Evolutionary conservation across 1,284 basidiomycete genomes (phyloP), one percentile per base, ranked within the genome.

Genomic region (Pseudozyma tsukubaensis): DNA sequence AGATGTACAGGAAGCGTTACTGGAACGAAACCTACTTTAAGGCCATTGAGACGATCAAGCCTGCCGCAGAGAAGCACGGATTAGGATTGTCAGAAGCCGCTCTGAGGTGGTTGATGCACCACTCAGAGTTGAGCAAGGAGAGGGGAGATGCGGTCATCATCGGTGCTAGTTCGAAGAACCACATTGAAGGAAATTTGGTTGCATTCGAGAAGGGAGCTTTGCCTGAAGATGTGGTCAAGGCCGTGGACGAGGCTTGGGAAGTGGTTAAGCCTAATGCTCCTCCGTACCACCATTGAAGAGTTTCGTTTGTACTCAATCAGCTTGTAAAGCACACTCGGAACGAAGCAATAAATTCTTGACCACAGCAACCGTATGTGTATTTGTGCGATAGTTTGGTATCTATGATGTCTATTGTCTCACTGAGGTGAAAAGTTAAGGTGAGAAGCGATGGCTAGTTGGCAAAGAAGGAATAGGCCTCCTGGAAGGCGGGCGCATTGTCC

Each of bases 1-100:
- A 71, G 34, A 67, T 70, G 65, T 80, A 80, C 58, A 45, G 75
- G 4, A 58, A 63, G 19, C 37, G 77, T 0, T 80, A 80, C 66
- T 80, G 67, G 62, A 70, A 72, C 59, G 65, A 79, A 36, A 57
- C 63, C 59, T 76, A 77, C 61, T 81, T 79, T 42, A n/a, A 72
- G 12, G 79, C 79, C 0, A 44, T 80, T 12, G 86, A 88, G 13
- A 80, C 74, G 11, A 52, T 81, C 50, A 36, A 56, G 10, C 45
- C 54, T 18, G 85, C 43, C 8, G 75, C 72, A 2, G 67, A 78
- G 12, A 53, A 70, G 18, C 50, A 78, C 29, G 36, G 50, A 9
- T 39, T 81, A 7, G 53, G 57, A 8, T 19, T 78, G 36, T 56
- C 71, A 8, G 73, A 77, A 35, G 50, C 74, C n/a, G 79, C 77